Evolutionary conservation across 768 basidiomycete species (phyloP).

Genomic region (Neoboletus magnificus): DNA sequence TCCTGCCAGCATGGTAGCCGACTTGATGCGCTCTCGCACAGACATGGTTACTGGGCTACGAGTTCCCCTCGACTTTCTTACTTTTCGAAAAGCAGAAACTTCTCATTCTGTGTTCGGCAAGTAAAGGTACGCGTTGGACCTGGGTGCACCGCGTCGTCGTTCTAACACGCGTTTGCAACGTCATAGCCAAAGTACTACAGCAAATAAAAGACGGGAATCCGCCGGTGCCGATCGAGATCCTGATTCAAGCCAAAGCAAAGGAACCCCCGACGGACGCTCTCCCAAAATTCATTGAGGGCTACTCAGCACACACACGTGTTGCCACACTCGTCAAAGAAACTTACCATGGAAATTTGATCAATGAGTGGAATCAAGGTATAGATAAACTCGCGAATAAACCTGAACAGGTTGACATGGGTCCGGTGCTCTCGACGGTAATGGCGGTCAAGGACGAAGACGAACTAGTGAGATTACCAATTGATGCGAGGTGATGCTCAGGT

Average conservation of each 20-base stretch:
- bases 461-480: slow-evolving; percentile 51
- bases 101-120: slow-evolving; percentile 78
- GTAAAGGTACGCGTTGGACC: slow-evolving; percentile 61
- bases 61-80: slow-evolving; percentile 92
- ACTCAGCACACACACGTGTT: slow-evolving; percentile 59
- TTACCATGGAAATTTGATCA: slow-evolving; percentile 79
- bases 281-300: slow-evolving; percentile 60
- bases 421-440: slow-evolving; percentile 74
- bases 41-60: slow-evolving; percentile 97
- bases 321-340: slow-evolving; percentile 81
- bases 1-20: not conserved
- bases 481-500: not conserved
- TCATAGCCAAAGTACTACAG: slow-evolving; percentile 76
- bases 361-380: slow-evolving; percentile 78
- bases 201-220: slow-evolving; percentile 64
- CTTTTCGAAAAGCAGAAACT: slow-evolving; percentile 78
- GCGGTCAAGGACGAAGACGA: slow-evolving; percentile 92
- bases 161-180: slow-evolving; percentile 11
- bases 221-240: slow-evolving; percentile 67
- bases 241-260: slow-evolving; percentile 76
- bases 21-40: slow-evolving; percentile 30
- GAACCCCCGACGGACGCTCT: slow-evolving; percentile 74
- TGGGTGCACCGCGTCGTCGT: slow-evolving; percentile 3
- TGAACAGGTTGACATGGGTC: slow-evolving; percentile 74
- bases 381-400: slow-evolving; percentile 55